Percentiles rank a stretch among this genome's conserved stretches.
phyloP scores from a whole-genome alignment of 1,284 basidiomycete species.

The Marasmius sp. region DNA sequence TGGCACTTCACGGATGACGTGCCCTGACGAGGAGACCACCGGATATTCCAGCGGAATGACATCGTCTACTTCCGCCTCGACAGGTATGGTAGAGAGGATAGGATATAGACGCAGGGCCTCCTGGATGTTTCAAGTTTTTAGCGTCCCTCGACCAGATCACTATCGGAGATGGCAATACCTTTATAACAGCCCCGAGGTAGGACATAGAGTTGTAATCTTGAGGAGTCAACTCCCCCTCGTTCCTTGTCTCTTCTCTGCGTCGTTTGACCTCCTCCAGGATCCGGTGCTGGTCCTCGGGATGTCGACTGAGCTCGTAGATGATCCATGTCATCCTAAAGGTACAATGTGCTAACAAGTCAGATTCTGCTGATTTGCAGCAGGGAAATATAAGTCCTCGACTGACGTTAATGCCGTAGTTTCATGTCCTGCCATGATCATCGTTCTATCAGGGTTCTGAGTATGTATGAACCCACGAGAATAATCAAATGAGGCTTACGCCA shows the following conservation, averaged over 20 bases:
- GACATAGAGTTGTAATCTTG: constrained; percentile 29
- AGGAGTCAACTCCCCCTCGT: constrained; percentile 18
- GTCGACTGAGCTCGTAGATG: constrained; percentile 23
- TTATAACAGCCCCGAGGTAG: constrained; percentile 20
- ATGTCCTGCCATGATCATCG: constrained; percentile 25
- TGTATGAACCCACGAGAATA: neutral
- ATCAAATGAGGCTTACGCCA: constrained; percentile 11
- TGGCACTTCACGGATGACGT: constrained; percentile 13
- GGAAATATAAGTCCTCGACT: neutral
- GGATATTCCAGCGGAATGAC: constrained; percentile 18
- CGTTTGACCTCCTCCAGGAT: constrained; percentile 27
- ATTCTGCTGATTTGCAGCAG: too few relatives aligned
- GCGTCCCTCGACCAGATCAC: neutral
- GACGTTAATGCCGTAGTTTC: constrained; percentile 21
- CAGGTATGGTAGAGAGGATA: constrained; percentile 12
- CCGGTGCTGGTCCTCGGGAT: constrained; percentile 21
- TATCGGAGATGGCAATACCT: constrained; percentile 12
- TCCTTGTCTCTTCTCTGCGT: constrained; percentile 1
- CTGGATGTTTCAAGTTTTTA: constrained; percentile 1
- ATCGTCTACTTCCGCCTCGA: constrained; percentile 16
- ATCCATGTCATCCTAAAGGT: neutral
- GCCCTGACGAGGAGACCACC: constrained; percentile 13
- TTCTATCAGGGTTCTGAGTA: constrained; percentile 10
- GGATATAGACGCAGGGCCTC: constrained; percentile 19
- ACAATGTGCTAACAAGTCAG: too few relatives aligned